phyloP scores from a whole-genome alignment of 2,329 filamentous ascomycete species.

The Nigrospora osmanthi region DNA sequence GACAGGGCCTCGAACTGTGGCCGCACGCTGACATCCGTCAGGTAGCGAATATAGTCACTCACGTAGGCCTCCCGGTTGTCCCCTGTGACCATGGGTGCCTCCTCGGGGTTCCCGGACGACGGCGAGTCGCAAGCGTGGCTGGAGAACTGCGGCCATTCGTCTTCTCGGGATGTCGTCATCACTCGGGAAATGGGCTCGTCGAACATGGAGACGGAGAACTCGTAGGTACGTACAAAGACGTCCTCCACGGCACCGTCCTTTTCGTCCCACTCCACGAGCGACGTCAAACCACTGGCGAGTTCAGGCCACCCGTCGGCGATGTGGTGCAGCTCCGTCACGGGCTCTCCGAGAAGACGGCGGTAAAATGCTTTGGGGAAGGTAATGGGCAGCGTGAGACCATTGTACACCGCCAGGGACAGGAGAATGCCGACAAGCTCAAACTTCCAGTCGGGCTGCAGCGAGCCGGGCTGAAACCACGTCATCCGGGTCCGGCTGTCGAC shows the following conservation, averaged over 20 bases:
- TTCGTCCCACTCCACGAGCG: conserved; percentile 69
- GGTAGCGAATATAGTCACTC: conserved; percentile 75
- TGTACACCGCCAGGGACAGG: conserved; percentile 86
- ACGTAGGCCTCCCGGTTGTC: conserved; percentile 73
- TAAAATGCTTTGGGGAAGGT: conserved; percentile 85
- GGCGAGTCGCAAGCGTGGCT: conserved; percentile 14
- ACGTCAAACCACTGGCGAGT: conserved; percentile 65
- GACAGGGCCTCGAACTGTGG: conserved; percentile 77
- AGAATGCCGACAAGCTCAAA: conserved; percentile 83
- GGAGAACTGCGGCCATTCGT: conserved; percentile 47
- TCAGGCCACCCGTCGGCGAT: conserved; percentile 85
- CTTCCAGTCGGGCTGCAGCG: conserved; percentile 77
- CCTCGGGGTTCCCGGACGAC: conserved; percentile 32
- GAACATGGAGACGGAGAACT: conserved; percentile 63
- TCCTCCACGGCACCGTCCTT: conserved; percentile 70
- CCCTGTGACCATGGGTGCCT: conserved; percentile 70
- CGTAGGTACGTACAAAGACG: conserved; percentile 76
- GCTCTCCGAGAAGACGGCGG: conserved; percentile 63
- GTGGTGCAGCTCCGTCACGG: conserved; percentile 63
- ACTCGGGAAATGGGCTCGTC: conserved; percentile 48
- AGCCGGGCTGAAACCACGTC: conserved; percentile 82
- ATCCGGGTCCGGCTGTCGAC: conserved; percentile 69
- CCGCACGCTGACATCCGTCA: conserved; percentile 69
- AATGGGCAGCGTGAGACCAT: conserved; percentile 83
- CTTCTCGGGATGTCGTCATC: conserved; percentile 37